phyloP scores from a whole-genome alignment of 371 early-diverging fungal species.

The Fennellomyces sp. region DNA sequence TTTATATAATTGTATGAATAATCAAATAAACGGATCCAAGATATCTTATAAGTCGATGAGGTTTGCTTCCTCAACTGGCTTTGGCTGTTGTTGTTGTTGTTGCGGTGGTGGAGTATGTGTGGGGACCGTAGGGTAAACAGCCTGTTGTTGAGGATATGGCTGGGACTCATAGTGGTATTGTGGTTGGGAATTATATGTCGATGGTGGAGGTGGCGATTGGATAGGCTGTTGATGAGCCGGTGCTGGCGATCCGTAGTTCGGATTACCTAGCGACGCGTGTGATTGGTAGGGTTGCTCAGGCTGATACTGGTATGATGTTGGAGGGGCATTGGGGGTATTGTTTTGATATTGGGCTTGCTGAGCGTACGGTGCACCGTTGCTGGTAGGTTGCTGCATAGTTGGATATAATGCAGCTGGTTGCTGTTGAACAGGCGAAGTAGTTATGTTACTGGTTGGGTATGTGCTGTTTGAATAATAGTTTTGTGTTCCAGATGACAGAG shows the following conservation, averaged over 20 bases:
- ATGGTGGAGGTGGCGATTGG: background rate
- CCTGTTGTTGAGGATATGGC: background rate
- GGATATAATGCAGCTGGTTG: slow-evolving; percentile 4
- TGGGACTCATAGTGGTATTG: background rate
- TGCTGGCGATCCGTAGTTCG: slow-evolving; percentile 1
- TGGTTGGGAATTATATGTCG: background rate
- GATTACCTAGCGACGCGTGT: background rate
- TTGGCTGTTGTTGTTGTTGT: slow-evolving; percentile 12
- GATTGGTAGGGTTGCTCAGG: background rate
- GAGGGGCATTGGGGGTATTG: background rate
- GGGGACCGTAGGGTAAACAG: slow-evolving; percentile 9
- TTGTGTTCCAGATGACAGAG: background rate
- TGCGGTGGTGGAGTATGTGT: slow-evolving; percentile 14
- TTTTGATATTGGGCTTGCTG: background rate
- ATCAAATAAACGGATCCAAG: background rate
- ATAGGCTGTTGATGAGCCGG: background rate
- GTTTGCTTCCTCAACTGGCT: slow-evolving; percentile 51
- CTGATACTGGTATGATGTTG: background rate
- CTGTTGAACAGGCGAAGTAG: slow-evolving; percentile 1
- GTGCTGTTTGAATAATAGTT: too few species aligned
- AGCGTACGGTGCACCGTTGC: background rate
- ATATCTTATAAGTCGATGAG: slow-evolving; percentile 54
- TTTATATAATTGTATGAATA: background rate
- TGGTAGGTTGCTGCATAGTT: background rate
- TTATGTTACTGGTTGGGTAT: background rate